Evolutionary conservation across 495 filamentous ascomycete genomes (phyloP).

Genomic region (Hypoxylon cercidicola): DNA sequence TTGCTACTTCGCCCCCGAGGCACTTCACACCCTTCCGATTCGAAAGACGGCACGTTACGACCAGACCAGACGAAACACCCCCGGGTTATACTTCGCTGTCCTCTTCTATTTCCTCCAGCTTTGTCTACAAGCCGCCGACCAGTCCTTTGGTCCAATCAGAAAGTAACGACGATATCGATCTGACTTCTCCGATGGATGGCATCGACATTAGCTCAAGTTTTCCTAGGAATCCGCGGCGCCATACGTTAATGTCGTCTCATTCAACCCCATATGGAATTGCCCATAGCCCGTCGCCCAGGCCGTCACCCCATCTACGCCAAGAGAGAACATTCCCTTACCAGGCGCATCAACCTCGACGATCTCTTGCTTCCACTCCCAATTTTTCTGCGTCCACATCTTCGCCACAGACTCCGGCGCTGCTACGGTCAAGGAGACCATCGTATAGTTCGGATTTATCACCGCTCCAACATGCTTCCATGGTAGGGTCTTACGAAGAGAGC

Average conservation of each 20-base stretch:
- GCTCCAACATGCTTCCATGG: constrained; percentile 90
- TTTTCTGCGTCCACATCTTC: constrained; percentile 63
- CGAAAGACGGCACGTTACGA: constrained; percentile 43
- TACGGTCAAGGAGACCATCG: constrained; percentile 74
- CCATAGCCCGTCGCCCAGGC: constrained; percentile 48
- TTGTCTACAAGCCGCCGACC: constrained; percentile 86
- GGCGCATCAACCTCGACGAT: constrained; percentile 77
- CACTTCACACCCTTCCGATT: constrained; percentile 54
- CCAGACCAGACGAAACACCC: constrained; percentile 48
- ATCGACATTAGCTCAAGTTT: constrained; percentile 51
- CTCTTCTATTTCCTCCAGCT: constrained; percentile 81
- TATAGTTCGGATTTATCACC: constrained; percentile 78
- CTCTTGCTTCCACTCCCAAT: constrained; percentile 70
- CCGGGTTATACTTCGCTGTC: constrained; percentile 71
- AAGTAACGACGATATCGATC: constrained; percentile 84
- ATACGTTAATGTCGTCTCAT: constrained; percentile 52
- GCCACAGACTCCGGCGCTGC: constrained; percentile 68
- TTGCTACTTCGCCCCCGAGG: constrained; percentile 60
- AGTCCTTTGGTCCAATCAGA: constrained; percentile 92
- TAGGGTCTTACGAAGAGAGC: constrained; percentile 97
- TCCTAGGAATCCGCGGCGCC: constrained; percentile 47
- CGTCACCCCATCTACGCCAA: constrained; percentile 51
- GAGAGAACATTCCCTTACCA: constrained; percentile 71
- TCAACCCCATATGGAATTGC: constrained; percentile 45
- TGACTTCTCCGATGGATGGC: constrained; percentile 60